A percentile compares a stretch with the other conserved stretches of the same genome.
Evolutionary conservation across 768 basidiomycete species (phyloP).

Genomic region (Phanerochaete sordida): DNA sequence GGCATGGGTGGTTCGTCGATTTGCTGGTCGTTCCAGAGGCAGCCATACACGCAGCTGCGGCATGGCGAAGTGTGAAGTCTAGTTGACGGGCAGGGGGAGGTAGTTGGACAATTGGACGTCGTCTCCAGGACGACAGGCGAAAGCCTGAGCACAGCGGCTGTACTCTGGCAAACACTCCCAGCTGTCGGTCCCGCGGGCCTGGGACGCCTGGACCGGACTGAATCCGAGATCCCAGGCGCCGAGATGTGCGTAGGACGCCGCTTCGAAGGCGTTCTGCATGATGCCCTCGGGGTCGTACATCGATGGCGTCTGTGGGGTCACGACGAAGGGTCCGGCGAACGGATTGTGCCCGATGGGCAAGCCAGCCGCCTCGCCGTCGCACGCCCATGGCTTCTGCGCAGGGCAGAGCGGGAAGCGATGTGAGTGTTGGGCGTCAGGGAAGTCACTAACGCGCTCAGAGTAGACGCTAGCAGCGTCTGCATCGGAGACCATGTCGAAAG

Average conservation of each 20-base stretch:
- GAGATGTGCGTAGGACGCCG: conserved; percentile 17
- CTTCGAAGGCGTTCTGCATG: conserved; percentile 24
- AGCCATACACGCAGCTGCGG: not conserved
- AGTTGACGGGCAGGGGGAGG: not conserved
- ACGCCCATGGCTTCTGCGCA: conserved; percentile 27
- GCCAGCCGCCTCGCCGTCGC: conserved; percentile 9
- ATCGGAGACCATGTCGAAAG: conserved; percentile 5
- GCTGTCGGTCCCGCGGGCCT: conserved; percentile 1
- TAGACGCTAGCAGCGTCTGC: not conserved
- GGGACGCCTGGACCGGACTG: conserved; percentile 4
- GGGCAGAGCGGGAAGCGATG: conserved; percentile 21
- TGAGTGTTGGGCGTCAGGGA: not conserved
- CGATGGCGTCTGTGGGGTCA: conserved; percentile 13
- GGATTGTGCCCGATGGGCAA: not conserved
- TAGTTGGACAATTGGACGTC: conserved; percentile 10
- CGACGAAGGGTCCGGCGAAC: conserved; percentile 10
- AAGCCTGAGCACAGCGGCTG: conserved; percentile 9
- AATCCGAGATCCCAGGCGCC: conserved; percentile 13
- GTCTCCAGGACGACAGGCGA: conserved; percentile 20
- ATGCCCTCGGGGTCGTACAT: conserved; percentile 16
- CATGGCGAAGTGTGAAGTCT: not conserved
- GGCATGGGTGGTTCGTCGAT: not conserved
- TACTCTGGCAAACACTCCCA: conserved; percentile 11
- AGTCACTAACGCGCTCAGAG: not conserved
- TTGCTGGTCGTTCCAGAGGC: not conserved